Conservation (phyloP, 169 alveolate species). For the Plasmodium sp. region DNA sequence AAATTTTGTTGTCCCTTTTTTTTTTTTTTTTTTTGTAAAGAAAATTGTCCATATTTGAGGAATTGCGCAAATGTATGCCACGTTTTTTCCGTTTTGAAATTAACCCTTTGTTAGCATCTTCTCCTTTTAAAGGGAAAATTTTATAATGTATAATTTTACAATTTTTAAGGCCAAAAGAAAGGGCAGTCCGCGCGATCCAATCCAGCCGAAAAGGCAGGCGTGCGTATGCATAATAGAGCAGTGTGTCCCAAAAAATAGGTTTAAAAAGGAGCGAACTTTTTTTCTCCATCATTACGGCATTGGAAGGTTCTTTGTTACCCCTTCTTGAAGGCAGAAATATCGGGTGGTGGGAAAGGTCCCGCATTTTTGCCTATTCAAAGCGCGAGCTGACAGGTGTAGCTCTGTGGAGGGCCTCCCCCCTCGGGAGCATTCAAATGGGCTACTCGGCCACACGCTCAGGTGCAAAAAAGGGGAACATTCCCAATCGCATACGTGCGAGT, state of each 20-base stretch:
- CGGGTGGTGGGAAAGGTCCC: not conserved
- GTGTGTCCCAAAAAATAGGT: not conserved
- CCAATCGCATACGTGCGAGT: not conserved
- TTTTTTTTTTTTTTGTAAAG: conserved; percentile 13
- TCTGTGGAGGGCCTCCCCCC: not conserved
- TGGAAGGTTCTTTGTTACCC: not conserved
- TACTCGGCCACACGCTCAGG: not conserved
- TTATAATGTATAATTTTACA: conserved; percentile 31
- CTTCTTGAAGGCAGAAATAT: not conserved
- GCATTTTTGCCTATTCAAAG: not conserved
- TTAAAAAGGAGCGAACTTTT: not conserved
- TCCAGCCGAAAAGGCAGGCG: not conserved
- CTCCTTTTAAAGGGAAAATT: conserved; percentile 23
- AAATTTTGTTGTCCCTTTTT: conserved; percentile 7
- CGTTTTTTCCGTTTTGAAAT: not conserved
- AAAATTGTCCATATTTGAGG: conserved; percentile 11
- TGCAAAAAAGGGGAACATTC: not conserved
- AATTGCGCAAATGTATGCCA: not conserved
- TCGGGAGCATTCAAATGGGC: not conserved
- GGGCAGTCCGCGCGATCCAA: conserved; percentile 42
- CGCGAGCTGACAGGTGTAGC: not conserved
- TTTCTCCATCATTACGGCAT: not conserved
- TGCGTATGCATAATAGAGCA: not conserved
- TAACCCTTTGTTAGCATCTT: conserved; percentile 10
- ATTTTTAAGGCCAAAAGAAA: conserved; percentile 14